phyloP scores from a whole-genome alignment of 2,329 filamentous ascomycete genomes.

The Fragosphaeria purpurea region DNA sequence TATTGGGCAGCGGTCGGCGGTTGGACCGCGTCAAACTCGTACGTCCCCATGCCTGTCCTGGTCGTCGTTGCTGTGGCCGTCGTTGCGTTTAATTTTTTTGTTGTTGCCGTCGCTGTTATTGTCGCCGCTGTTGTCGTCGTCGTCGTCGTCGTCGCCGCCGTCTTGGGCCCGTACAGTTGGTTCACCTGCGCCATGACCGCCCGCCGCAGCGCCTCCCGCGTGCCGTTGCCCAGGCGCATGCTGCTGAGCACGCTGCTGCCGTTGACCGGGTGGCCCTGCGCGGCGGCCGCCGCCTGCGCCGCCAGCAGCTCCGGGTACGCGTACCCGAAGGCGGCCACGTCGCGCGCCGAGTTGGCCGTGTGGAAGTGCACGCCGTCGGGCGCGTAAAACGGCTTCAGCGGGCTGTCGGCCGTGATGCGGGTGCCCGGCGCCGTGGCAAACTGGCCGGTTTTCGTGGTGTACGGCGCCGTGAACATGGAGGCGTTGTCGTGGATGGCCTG shows the following conservation, averaged over 20 bases:
- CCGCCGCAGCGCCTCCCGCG: background rate
- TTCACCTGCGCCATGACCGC: conserved; percentile 1
- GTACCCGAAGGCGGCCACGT: conserved; percentile 24
- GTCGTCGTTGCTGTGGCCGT: too few species aligned
- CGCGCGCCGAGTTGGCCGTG: conserved; percentile 24
- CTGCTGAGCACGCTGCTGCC: background rate
- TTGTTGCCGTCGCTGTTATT: too few species aligned
- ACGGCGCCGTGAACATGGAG: conserved; percentile 21
- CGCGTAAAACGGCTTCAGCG: conserved; percentile 36
- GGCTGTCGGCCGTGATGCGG: conserved; percentile 28
- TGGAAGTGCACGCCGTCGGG: conserved; percentile 27
- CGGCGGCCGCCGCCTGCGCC: background rate
- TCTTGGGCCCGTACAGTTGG: conserved; percentile 1
- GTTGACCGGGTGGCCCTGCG: background rate
- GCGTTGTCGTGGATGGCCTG: conserved; percentile 22
- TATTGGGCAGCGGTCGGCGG: background rate
- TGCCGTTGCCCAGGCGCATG: too few species aligned
- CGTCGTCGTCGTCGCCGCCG: background rate
- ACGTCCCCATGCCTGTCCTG: too few species aligned
- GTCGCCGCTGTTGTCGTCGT: too few species aligned
- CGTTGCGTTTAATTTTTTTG: too few species aligned
- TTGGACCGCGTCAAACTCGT: too few species aligned
- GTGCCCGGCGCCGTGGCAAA: conserved; percentile 31
- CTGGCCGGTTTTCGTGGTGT: conserved; percentile 14
- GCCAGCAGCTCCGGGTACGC: conserved; percentile 24